A percentile compares a stretch with the other conserved stretches of the same genome.
phyloP scores from a whole-genome alignment of 371 early-diverging fungal genomes.

The Globomyces sp. region DNA sequence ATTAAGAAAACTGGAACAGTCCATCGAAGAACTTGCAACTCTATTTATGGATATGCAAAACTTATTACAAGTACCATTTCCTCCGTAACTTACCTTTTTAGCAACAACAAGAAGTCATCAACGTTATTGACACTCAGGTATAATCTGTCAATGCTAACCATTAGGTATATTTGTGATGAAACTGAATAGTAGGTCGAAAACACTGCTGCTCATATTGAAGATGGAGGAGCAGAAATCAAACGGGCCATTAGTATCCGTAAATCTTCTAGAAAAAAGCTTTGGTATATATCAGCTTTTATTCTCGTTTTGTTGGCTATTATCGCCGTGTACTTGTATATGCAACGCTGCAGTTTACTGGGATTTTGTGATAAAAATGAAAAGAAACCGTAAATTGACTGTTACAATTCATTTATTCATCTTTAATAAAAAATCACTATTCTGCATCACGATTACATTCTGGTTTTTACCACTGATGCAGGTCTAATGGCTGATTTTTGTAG shows the following conservation, averaged over 20 bases:
- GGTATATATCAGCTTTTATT: slow-evolving; percentile 28
- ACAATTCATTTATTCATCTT: neutral
- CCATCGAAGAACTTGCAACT: slow-evolving; percentile 52
- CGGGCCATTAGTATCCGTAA: slow-evolving; percentile 29
- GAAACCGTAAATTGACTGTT: slow-evolving; percentile 4
- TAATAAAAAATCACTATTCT: too few relatives aligned
- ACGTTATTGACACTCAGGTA: slow-evolving; percentile 30
- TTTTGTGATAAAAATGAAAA: slow-evolving; percentile 7
- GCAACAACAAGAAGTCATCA: slow-evolving; percentile 39
- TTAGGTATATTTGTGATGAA: too few relatives aligned
- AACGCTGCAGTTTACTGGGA: slow-evolving; percentile 5
- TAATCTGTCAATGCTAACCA: too few relatives aligned
- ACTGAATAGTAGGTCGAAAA: slow-evolving; percentile 22
- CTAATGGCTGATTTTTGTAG: too few relatives aligned
- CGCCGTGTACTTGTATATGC: slow-evolving; percentile 25
- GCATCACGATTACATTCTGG: too few relatives aligned
- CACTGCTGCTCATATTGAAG: slow-evolving; percentile 30
- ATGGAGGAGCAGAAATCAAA: slow-evolving; percentile 34
- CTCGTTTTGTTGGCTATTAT: slow-evolving; percentile 23
- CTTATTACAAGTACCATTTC: slow-evolving; percentile 47
- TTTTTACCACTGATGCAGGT: too few relatives aligned
- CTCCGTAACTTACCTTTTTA: slow-evolving; percentile 19
- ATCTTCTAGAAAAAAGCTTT: slow-evolving; percentile 33
- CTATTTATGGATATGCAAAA: slow-evolving; percentile 62
- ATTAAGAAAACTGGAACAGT: slow-evolving; percentile 56